A percentile compares a stretch with the other conserved stretches of the same genome.
Evolutionary conservation across 768 basidiomycete species (phyloP).

Genomic region (Xerocomellus intermedius): DNA sequence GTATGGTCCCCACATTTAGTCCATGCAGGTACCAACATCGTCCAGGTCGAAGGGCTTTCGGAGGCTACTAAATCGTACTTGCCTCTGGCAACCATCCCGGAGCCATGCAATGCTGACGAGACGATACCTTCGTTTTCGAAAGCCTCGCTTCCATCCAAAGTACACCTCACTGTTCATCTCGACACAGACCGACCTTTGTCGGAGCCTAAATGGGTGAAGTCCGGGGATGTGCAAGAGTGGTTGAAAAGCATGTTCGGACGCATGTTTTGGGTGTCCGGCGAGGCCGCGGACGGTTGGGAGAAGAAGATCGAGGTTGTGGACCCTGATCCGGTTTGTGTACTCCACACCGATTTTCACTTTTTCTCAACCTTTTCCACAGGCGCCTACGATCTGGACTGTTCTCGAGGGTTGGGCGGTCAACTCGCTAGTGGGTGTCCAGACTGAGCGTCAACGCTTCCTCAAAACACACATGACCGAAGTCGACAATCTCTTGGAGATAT

Average conservation of each 20-base stretch:
- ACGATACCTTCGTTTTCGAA: constrained; percentile 76
- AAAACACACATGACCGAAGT: constrained; percentile 83
- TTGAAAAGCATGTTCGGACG: constrained; percentile 82
- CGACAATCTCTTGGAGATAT: constrained; percentile 89
- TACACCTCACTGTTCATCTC: constrained; percentile 73
- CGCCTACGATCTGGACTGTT: constrained; percentile 88
- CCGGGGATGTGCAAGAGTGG: constrained; percentile 94
- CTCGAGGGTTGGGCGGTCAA: constrained; percentile 89
- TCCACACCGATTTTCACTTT: not conserved
- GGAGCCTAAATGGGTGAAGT: constrained; percentile 96
- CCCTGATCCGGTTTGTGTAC: constrained; percentile 83
- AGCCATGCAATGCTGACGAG: constrained; percentile 46
- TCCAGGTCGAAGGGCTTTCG: constrained; percentile 71
- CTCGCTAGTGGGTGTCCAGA: constrained; percentile 70
- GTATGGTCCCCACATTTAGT: constrained; percentile 26
- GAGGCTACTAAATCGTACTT: constrained; percentile 71
- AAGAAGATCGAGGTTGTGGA: constrained; percentile 90
- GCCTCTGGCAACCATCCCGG: constrained; percentile 49
- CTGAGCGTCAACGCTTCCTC: constrained; percentile 84
- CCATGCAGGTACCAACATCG: constrained; percentile 8
- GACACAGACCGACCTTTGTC: constrained; percentile 88
- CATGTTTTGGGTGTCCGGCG: constrained; percentile 83
- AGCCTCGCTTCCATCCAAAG: constrained; percentile 47
- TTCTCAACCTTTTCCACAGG: constrained; percentile 42
- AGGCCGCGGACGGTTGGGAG: constrained; percentile 89